phyloP scores from a whole-genome alignment of 2,329 filamentous ascomycete genomes.

The Diaporthe destruens region DNA sequence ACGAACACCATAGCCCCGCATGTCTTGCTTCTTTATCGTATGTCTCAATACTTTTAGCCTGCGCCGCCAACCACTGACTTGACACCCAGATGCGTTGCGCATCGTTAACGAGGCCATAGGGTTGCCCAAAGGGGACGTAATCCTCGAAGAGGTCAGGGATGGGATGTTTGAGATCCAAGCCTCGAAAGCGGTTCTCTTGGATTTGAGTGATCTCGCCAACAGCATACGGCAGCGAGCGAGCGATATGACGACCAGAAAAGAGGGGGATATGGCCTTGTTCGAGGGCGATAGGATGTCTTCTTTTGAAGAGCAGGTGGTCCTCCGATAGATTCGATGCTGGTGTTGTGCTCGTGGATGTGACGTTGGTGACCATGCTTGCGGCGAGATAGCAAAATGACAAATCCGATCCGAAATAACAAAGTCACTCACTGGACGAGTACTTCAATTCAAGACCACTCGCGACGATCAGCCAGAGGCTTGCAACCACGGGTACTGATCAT shows the following conservation, averaged over 20 bases:
- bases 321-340: not conserved
- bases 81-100: conserved; percentile 1
- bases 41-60: not conserved
- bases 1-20: not conserved
- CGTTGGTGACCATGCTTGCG: not conserved
- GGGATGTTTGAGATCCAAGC: conserved; percentile 1
- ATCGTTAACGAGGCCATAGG: conserved; percentile 14
- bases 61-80: not conserved
- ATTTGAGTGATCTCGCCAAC: not conserved
- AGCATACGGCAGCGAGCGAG: not conserved
- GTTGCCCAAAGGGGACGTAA: not conserved
- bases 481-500: conserved; percentile 3
- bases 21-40: conserved; percentile 3
- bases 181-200: conserved; percentile 8
- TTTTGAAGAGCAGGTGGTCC: not conserved
- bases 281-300: not conserved
- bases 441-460: not conserved
- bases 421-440: not conserved
- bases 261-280: not conserved
- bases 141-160: not conserved
- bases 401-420: not conserved
- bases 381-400: conserved; percentile 8
- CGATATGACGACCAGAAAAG: not conserved
- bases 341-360: not conserved
- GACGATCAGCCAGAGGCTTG: conserved; percentile 13